Conservation (phyloP, 2,329 filamentous ascomycete species). For the Apiospora hydei region DNA sequence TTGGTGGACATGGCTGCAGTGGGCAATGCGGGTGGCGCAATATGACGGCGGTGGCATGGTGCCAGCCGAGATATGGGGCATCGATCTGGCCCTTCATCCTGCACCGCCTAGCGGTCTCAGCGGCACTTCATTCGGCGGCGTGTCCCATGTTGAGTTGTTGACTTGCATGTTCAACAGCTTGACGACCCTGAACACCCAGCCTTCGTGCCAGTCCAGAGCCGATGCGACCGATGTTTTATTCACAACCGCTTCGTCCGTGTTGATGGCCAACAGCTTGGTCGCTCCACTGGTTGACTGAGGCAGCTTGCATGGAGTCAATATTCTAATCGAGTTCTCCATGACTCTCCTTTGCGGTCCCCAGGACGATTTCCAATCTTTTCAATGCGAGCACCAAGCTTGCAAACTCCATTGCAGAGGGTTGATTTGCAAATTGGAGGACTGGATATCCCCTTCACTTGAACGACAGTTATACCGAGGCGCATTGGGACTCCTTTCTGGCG, state of each 20-base stretch:
- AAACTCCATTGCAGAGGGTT: background rate
- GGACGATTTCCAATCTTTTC: background rate
- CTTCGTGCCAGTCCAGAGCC: background rate
- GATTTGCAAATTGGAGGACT: background rate
- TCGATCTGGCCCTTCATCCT: constrained; percentile 40
- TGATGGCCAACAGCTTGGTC: constrained; percentile 6
- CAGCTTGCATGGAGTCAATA: background rate
- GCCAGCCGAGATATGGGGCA: constrained; percentile 64
- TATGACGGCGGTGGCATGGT: constrained; percentile 58
- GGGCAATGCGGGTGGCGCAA: constrained; percentile 65
- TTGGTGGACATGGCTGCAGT: constrained; percentile 68
- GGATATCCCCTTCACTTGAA: background rate
- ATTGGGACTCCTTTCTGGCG: background rate
- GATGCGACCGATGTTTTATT: background rate
- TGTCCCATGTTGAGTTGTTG: background rate
- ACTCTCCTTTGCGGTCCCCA: background rate
- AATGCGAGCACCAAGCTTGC: background rate
- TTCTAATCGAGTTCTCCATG: background rate
- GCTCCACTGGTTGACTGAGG: constrained; percentile 3
- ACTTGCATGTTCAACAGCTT: constrained; percentile 15
- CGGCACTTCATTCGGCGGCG: background rate
- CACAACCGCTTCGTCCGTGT: background rate
- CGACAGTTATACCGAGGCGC: background rate
- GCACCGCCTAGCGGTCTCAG: background rate
- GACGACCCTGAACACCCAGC: background rate